These are phyloP conservation scores for Acmispon strigosus DNA, from an alignment of 306 rosid species.

Conservation along the genomic window DNA sequence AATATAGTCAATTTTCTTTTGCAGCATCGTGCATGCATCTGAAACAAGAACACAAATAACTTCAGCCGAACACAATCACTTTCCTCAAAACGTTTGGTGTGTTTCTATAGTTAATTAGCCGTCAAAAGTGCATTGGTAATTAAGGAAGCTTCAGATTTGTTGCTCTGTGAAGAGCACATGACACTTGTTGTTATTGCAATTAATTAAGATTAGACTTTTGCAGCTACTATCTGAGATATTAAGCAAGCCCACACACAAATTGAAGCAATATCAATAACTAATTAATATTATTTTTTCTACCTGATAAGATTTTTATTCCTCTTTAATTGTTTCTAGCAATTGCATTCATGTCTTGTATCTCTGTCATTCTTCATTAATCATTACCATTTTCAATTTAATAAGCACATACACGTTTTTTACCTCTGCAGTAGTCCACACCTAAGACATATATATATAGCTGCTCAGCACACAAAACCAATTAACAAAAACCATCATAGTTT, in stretches of 20 bases:
- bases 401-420: background rate
- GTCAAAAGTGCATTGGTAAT: constrained; percentile 14
- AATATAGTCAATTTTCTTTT: too few species aligned
- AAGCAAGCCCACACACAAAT: background rate
- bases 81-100: background rate
- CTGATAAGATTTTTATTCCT: background rate
- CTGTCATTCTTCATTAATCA: constrained; percentile 24
- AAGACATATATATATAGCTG: background rate
- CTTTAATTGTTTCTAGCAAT: constrained; percentile 26
- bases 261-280: background rate
- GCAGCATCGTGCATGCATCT: background rate
- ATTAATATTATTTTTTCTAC: background rate
- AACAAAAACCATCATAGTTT: background rate
- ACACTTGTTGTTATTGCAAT: constrained; percentile 23
- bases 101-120: constrained; percentile 12
- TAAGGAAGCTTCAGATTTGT: background rate
- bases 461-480: background rate
- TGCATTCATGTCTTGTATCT: constrained; percentile 23
- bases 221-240: background rate
- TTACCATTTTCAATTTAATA: constrained; percentile 11
- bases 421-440: constrained; percentile 22
- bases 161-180: too few species aligned
- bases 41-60: constrained; percentile 13
- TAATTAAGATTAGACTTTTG: too few species aligned
- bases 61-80: constrained; percentile 19